phyloP scores from a whole-genome alignment of 495 filamentous ascomycete species.

The Amorphotheca resinae region DNA sequence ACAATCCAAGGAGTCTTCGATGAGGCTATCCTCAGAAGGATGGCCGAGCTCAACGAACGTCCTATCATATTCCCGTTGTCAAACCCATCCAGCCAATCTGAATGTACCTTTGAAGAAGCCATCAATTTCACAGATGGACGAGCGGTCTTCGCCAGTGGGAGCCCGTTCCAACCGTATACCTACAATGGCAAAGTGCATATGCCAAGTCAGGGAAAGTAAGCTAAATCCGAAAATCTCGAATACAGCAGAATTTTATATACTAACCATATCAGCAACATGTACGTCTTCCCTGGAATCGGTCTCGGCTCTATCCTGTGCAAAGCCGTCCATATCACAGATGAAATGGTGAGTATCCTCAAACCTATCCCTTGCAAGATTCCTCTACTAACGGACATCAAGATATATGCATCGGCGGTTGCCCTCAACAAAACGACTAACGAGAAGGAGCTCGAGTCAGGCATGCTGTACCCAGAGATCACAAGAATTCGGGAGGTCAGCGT shows the following conservation, averaged over 20 bases:
- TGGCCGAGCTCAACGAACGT: constrained; percentile 54
- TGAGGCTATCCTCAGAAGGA: constrained; percentile 52
- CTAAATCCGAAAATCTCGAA: background rate
- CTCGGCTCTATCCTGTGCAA: constrained; percentile 66
- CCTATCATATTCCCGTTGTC: constrained; percentile 76
- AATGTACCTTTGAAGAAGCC: constrained; percentile 68
- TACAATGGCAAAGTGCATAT: constrained; percentile 45
- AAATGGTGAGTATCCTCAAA: constrained; percentile 39
- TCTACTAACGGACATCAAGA: constrained; percentile 15
- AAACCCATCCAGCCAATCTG: constrained; percentile 65
- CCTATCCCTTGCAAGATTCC: background rate
- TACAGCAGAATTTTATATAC: background rate
- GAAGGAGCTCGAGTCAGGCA: constrained; percentile 47
- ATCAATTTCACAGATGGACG: constrained; percentile 56
- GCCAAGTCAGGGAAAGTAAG: constrained; percentile 50
- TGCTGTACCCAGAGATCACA: constrained; percentile 62
- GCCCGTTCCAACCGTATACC: constrained; percentile 53
- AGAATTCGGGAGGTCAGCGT: constrained; percentile 66
- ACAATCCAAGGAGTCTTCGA: constrained; percentile 70
- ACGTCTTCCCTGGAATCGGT: constrained; percentile 74
- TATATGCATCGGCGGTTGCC: constrained; percentile 59
- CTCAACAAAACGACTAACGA: constrained; percentile 49
- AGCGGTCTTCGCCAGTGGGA: constrained; percentile 63
- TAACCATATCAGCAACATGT: constrained; percentile 52
- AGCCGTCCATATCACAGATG: constrained; percentile 57